Evolutionary conservation across 2,329 filamentous ascomycete genomes (phyloP), one percentile per base, ranked within the genome.

Genomic region (Scedosporium aurantiacum): DNA sequence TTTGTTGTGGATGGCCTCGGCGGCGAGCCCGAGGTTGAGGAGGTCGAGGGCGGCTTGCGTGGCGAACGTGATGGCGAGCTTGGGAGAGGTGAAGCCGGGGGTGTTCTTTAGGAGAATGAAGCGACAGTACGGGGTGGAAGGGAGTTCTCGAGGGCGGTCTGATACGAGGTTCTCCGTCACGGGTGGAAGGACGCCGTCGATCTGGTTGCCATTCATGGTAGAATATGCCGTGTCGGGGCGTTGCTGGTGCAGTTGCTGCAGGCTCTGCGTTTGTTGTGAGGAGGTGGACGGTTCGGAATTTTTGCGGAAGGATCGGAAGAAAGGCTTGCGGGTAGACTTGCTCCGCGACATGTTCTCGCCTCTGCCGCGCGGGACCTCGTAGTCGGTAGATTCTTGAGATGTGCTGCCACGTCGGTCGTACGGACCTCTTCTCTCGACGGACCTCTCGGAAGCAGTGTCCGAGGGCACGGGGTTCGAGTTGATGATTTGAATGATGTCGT

Each of bases 401-500:
- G n/a, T n/a, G n/a, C 55, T 57, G 12, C 27, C 55, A 27, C 28
- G 37, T 8, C 25, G 18, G 28, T 21, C 32, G 18, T 10, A 25
- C 25, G 21, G 23, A 10, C 47, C 10, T 27, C 52, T 18, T 21
- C 37, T 32, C 52, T 56, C 61, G 1, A 32, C 25, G 21, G 21
- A 25, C 21, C 28, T 14, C 27, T 28, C 21, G 18, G 54, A 23
- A 2, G 37, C 16, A 23, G 50, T 18, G 40, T 55, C 64, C 40
- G 58, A 47, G 16, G 52, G 32, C 54, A 52, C 37, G 14, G 55
- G 43, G 18, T n/a, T 52, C 12, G 32, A 70, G n/a, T 71, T 73
- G 37, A 72, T 77, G 14, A 85, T 67, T 5, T 83, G 71, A 5
- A 73, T 74, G 54, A 85, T 63, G 63, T 84, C 82, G 4, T 76